Base-by-base conservation (phyloP, 1,139 yeast genomes). In the Yarrowia galli region DNA sequence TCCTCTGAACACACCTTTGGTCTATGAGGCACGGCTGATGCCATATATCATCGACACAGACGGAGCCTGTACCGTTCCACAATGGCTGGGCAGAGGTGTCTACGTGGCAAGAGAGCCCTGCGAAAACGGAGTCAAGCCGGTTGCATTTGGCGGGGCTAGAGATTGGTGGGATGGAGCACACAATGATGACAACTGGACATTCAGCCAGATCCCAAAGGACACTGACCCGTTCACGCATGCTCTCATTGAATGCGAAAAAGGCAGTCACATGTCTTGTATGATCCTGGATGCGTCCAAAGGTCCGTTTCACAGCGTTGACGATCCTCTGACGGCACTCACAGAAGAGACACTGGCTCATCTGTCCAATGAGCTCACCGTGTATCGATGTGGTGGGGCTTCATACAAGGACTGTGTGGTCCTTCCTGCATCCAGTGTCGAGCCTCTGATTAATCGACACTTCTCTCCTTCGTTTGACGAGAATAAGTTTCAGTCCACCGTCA, bases 201-300 rank as follows among this genome's bases (percentile, higher is more conserved):
- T n/a, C 22, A 45, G 54, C 9, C 18, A 3, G 23, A 16, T 35
- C 3, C 15, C 16, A 10, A 18, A 23, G 3, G 40, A 35, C 7
- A 7, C 9, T 7, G 65, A 61, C 16, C 20, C 43, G 16, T 61
- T 45, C 15, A 22, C 35, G 16, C 65, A 61, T 8, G 65, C 65
- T 7, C 35, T 45, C 10, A 15, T 23, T 1, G 23, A 16, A 13
- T 61, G 65, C 15, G 54, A 45, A 7, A 38, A 22, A 28, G 65
- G 65, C 15, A 6, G 18, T 3, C 65, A 46, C 35, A 45, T 61
- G 54, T n/a, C 38, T 3, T 61, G 65, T 46, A 42, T 61, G 45
- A 35, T 61, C 32, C 45, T 61, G 36, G 36, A 45, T 32, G 6
- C 18, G 28, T 13, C 53, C 8, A 32, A 35, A 16, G 53, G 43